Evolutionary conservation across 768 basidiomycete genomes (phyloP).

Genomic region (Fomitopsis serialis): DNA sequence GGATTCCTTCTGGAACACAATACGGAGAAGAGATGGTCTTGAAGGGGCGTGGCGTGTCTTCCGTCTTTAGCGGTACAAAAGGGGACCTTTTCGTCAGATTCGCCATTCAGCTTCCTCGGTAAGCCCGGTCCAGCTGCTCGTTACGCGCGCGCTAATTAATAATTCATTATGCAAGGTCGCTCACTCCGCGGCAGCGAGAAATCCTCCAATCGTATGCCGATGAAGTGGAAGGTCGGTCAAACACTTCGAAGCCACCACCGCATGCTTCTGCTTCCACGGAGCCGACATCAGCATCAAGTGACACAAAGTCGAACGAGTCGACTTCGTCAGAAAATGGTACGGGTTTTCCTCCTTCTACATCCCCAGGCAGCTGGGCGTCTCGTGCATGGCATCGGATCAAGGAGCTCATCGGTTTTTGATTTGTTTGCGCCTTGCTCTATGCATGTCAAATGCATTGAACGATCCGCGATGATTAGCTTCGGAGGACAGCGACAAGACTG

Average conservation of each 20-base stretch:
- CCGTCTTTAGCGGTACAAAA: slow-evolving; percentile 51
- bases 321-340: slow-evolving; percentile 61
- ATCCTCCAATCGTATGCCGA: slow-evolving; percentile 88
- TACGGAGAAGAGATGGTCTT: slow-evolving; percentile 97
- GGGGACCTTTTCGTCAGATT: slow-evolving; percentile 92
- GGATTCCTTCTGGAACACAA: slow-evolving; percentile 89
- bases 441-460: slow-evolving; percentile 3
- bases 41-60: slow-evolving; percentile 76
- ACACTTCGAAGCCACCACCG: slow-evolving; percentile 13
- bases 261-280: slow-evolving; percentile 17
- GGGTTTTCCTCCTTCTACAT: slow-evolving; percentile 59
- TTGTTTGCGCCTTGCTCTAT: slow-evolving; percentile 46
- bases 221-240: slow-evolving; percentile 74
- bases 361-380: slow-evolving; percentile 64
- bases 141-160: neutral
- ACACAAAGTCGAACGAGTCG: slow-evolving; percentile 18
- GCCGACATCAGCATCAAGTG: slow-evolving; percentile 13
- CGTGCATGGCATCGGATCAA: slow-evolving; percentile 63
- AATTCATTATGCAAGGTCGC: slow-evolving; percentile 50
- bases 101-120: slow-evolving; percentile 87
- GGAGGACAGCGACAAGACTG: neutral
- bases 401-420: slow-evolving; percentile 66
- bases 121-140: slow-evolving; percentile 24
- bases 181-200: slow-evolving; percentile 79
- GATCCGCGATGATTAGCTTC: neutral